Evolutionary conservation across 2,329 filamentous ascomycete species (phyloP), one percentile per base, ranked within the genome.

Genomic region (Pseudogymnoascus verrucosus): DNA sequence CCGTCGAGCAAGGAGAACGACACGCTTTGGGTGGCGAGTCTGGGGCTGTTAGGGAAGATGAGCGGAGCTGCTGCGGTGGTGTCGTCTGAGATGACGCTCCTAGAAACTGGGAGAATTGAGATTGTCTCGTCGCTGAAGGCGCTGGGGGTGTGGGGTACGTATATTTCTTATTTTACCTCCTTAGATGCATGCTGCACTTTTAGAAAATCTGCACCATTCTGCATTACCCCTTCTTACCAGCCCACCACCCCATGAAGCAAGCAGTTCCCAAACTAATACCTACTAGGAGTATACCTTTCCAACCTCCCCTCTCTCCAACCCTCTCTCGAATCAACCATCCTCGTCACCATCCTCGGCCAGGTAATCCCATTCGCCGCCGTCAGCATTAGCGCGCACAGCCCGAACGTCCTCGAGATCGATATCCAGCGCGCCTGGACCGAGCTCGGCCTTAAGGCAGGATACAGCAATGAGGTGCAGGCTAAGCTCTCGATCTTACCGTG

Each of bases 31-130:
- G 79, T 93, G 1, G 86, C 90, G 0, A 86, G 89, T 16, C 75
- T 98, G 0, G 93, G 93, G 0, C 78, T 98, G 1, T 68, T 96
- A 3, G 89, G 84, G 1, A 96, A 97, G 75, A 96, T 98, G 90
- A 91, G 91, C 0, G 93, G 92, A 0, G 86, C 88, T 0, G 92
- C 91, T 1, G 92, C 91, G 0, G 82, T 96, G 6, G 78, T 88
- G 1, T 80, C 79, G 39, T 87, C 79, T n/a, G 80, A 83, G 28
- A 81, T 87, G 51, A 82, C 81, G 36, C 73, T 87, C 47, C 76
- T 82, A 37, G 78, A 81, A 6, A 87, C 84, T 64, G 85, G 86
- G 0, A 78, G 85, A 14, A 76, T 95, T 19, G 76, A 84, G 6
- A 76, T 96, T 11, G 84, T 86, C 69, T 84, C 89, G 1, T 84